Conservation (phyloP, 1,284 basidiomycete species). For the Tilletia horrida region DNA sequence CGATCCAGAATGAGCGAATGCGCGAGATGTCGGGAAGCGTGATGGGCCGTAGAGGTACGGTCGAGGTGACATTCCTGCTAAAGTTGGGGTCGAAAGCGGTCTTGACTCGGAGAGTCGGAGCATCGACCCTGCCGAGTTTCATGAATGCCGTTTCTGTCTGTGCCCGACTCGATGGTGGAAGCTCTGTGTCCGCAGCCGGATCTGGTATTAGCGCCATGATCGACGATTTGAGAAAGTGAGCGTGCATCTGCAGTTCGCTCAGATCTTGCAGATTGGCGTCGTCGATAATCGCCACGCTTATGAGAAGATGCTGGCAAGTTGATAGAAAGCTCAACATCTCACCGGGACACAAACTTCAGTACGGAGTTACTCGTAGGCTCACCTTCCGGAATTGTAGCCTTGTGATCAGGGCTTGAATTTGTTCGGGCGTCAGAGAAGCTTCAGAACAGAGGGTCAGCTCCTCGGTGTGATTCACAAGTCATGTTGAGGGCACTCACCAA, state of each 20-base stretch:
- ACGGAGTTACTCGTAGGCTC: not conserved
- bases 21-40: slow-evolving; percentile 60
- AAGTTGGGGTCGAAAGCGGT: slow-evolving; percentile 70
- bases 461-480: not conserved
- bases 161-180: not conserved
- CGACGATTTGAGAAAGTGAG: slow-evolving; percentile 12
- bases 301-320: slow-evolving; percentile 5
- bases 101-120: slow-evolving; percentile 60
- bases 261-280: not conserved
- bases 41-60: slow-evolving; percentile 69
- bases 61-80: slow-evolving; percentile 67
- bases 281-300: not conserved
- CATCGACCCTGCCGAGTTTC: slow-evolving; percentile 17
- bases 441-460: not conserved
- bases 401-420: slow-evolving; percentile 24
- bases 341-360: too few relatives aligned
- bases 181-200: not conserved
- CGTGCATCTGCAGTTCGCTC: slow-evolving; percentile 29
- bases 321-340: not conserved
- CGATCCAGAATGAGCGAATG: slow-evolving; percentile 62
- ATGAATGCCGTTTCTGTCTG: not conserved
- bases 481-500: slow-evolving; percentile 37
- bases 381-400: slow-evolving; percentile 31
- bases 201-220: not conserved
- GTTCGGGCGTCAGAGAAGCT: not conserved